Base-by-base conservation (phyloP, 257 asterid species). In the Lithospermum erythrorhizon region DNA sequence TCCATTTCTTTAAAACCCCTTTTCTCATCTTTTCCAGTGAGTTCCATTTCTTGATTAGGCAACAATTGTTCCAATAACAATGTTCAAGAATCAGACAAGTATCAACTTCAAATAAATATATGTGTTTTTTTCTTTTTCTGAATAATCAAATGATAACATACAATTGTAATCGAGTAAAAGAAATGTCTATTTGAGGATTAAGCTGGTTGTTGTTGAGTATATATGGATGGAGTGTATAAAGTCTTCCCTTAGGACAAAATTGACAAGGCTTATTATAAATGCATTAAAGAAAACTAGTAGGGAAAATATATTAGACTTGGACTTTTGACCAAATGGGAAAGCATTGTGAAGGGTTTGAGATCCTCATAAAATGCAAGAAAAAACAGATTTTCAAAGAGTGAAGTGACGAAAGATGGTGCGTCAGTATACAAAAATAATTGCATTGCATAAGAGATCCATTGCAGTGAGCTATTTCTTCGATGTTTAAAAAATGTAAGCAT, bases 341-440 rank as follows among this genome's bases (percentile, higher is more conserved):
- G 20, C 18, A 21, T 48, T 65, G 68, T 56, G 53, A 22, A 18
- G 25, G 18, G 21, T n/a, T 13, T 57, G 55, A 35, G 53, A 66
- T 64, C 64, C 73, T 21, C 29, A 37, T 66, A 66, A 70, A 57
- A 72, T 54, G 59, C 58, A 55, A 67, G 47, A 53, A 53, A 53
- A 48, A 59, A 30, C 17, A 20, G 52, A 56, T 23, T 21, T 21
- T 45, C 20, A 35, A 53, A 24, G 21, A 15, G 53, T 0, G 10
- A 14, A 65, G 74, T 72, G 76, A 66, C 59, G 81, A 62, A 60
- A 74, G 81, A 60, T 54, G 53, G 68, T 73, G 77, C 75, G 83
- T 78, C 76, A 62, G 21, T 10, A 58, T 48, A 70, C 66, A 70
- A n/a, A n/a, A n/a, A n/a, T n/a, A n/a, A n/a, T n/a, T n/a, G n/a